Conservation (phyloP, 495 filamentous ascomycete genomes). For the Darksidea phi region DNA sequence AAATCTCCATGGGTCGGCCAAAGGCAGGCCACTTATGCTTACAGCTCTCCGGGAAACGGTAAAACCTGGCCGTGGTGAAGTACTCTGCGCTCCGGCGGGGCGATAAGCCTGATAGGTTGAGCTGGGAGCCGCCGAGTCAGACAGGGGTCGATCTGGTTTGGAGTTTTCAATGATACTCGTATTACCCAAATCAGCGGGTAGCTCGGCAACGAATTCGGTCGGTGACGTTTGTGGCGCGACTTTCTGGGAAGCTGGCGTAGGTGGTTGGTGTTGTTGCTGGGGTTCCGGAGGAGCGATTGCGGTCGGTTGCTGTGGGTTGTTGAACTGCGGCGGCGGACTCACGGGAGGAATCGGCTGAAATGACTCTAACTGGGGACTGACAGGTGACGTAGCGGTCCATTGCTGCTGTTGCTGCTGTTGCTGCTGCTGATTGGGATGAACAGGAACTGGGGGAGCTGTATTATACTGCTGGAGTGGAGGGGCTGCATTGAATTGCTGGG, state of each 20-base stretch:
- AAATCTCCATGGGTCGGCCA: conserved; percentile 30
- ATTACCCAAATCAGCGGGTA: conserved; percentile 32
- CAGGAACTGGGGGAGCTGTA: conserved; percentile 15
- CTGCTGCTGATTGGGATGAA: conserved; percentile 14
- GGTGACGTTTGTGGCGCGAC: conserved; percentile 8
- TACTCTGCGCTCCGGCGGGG: background rate
- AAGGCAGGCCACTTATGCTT: conserved; percentile 22
- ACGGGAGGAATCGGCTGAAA: background rate
- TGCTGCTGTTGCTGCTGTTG: background rate
- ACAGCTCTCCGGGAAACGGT: conserved; percentile 28
- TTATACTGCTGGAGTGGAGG: conserved; percentile 24
- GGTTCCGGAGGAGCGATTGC: background rate
- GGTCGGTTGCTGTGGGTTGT: background rate
- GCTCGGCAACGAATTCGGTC: conserved; percentile 32
- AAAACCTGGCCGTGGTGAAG: conserved; percentile 7
- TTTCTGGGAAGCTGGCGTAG: conserved; percentile 2
- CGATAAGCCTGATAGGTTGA: conserved; percentile 30
- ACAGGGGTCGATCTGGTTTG: conserved; percentile 11
- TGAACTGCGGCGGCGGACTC: background rate
- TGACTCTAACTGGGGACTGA: background rate
- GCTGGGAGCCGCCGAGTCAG: background rate
- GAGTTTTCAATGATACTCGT: conserved; percentile 1
- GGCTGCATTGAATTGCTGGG: conserved; percentile 19
- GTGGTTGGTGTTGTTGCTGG: conserved; percentile 4
- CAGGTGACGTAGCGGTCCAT: conserved; percentile 1